These are phyloP conservation scores for Chloromonas sp. DNA, from an alignment of 163 green algal genomes.

Conservation along the genomic window DNA sequence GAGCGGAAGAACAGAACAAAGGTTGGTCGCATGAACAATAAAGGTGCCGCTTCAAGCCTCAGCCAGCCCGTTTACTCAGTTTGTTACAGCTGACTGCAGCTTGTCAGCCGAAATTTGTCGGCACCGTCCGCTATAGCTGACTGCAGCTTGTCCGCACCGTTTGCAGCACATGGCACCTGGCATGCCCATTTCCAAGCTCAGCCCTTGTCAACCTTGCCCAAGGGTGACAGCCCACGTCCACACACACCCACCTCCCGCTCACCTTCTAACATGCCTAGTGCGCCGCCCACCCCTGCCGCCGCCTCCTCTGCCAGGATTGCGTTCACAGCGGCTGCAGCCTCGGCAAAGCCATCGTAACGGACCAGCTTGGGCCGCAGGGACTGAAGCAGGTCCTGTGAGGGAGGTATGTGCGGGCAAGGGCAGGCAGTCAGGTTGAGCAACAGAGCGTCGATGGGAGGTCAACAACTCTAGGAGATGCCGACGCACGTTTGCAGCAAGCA, in stretches of 20 bases:
- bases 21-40: too few relatives aligned
- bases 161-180: neutral
- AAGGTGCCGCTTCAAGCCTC: too few relatives aligned
- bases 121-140: too few relatives aligned
- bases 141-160: neutral
- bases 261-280: neutral
- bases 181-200: neutral
- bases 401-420: neutral
- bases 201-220: neutral
- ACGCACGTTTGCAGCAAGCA: neutral
- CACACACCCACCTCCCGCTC: neutral
- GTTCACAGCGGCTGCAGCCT: neutral
- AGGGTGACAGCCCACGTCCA: neutral
- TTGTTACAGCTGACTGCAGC: too few relatives aligned
- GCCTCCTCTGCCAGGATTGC: conserved; percentile 20
- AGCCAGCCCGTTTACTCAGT: too few relatives aligned
- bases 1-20: too few relatives aligned
- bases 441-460: neutral
- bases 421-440: neutral
- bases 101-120: too few relatives aligned
- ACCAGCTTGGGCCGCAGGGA: conserved; percentile 44
- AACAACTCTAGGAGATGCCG: too few relatives aligned
- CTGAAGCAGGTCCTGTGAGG: conserved; percentile 52
- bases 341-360: conserved; percentile 14
- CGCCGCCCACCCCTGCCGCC: neutral